A percentile compares a stretch with the other conserved stretches of the same genome.
phyloP scores from a whole-genome alignment of 169 alveolate genomes.

The Cryptosporidium felis region DNA sequence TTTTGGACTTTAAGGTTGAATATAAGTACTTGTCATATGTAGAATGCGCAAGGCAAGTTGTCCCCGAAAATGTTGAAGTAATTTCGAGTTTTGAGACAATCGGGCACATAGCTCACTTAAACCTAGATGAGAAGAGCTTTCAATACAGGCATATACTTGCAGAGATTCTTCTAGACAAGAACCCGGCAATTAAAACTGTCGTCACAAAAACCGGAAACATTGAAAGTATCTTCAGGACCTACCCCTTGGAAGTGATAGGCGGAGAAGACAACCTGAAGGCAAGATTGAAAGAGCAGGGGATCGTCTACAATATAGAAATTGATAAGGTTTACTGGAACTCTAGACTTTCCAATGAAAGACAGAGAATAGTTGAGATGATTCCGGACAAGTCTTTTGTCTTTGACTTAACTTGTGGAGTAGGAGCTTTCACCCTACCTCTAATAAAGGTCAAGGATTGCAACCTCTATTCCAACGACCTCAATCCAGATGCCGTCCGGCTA shows the following conservation, averaged over 20 bases:
- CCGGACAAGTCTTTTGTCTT: constrained; percentile 80
- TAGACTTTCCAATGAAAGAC: constrained; percentile 81
- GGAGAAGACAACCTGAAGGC: constrained; percentile 82
- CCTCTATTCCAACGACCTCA: constrained; percentile 84
- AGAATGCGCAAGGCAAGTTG: constrained; percentile 44
- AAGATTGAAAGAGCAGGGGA: constrained; percentile 80
- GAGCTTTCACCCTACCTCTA: constrained; percentile 83
- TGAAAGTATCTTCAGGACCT: constrained; percentile 81
- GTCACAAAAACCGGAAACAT: constrained; percentile 84
- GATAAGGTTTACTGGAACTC: constrained; percentile 85
- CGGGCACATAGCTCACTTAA: constrained; percentile 86
- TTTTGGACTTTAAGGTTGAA: constrained; percentile 21
- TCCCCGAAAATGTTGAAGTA: constrained; percentile 68
- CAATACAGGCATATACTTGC: constrained; percentile 80
- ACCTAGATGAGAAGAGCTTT: constrained; percentile 75
- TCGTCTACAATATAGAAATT: constrained; percentile 79
- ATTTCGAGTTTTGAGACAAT: constrained; percentile 85
- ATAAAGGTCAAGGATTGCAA: constrained; percentile 77
- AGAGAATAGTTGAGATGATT: constrained; percentile 75
- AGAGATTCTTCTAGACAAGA: constrained; percentile 81
- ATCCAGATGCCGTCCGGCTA: constrained; percentile 81
- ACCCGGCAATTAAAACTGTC: constrained; percentile 81
- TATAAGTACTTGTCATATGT: constrained; percentile 25
- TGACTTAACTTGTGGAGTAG: constrained; percentile 87
- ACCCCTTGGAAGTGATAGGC: constrained; percentile 82